phyloP scores from a whole-genome alignment of 1,284 basidiomycete species.

The Nidula niveotomentosa region DNA sequence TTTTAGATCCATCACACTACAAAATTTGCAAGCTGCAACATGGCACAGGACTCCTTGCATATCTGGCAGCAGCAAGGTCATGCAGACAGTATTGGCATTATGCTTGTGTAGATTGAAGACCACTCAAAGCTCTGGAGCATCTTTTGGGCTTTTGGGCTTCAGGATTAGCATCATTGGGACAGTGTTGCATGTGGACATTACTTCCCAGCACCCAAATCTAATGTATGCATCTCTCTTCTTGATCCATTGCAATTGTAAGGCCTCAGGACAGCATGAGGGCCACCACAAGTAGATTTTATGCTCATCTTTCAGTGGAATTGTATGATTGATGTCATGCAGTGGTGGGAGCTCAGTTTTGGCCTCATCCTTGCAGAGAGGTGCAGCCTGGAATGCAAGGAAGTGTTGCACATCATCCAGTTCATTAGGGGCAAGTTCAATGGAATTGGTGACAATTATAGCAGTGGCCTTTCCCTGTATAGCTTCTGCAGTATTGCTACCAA shows the following conservation, averaged over 20 bases:
- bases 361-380: conserved; percentile 10
- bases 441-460: background rate
- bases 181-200: conserved; percentile 14
- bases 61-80: conserved; percentile 15
- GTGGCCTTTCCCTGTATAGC: conserved; percentile 2
- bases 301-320: conserved; percentile 20
- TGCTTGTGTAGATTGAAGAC: conserved; percentile 6
- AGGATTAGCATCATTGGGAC: conserved; percentile 23
- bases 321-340: conserved; percentile 18
- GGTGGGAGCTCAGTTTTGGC: conserved; percentile 16
- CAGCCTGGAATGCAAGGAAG: conserved; percentile 1
- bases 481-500: conserved; percentile 12
- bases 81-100: conserved; percentile 13
- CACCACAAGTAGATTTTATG: conserved; percentile 15
- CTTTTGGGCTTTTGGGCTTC: conserved; percentile 8
- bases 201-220: conserved; percentile 15
- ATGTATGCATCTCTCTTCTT: conserved; percentile 17
- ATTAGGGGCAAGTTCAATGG: background rate
- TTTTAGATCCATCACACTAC: conserved; percentile 23
- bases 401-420: conserved; percentile 14
- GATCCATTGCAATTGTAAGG: conserved; percentile 11
- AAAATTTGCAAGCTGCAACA: conserved; percentile 5
- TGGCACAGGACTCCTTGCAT: conserved; percentile 21
- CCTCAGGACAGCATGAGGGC: conserved; percentile 16
- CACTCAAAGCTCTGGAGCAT: conserved; percentile 7